phyloP scores from a whole-genome alignment of 106 monocot species.

The Gastrodia elata region DNA sequence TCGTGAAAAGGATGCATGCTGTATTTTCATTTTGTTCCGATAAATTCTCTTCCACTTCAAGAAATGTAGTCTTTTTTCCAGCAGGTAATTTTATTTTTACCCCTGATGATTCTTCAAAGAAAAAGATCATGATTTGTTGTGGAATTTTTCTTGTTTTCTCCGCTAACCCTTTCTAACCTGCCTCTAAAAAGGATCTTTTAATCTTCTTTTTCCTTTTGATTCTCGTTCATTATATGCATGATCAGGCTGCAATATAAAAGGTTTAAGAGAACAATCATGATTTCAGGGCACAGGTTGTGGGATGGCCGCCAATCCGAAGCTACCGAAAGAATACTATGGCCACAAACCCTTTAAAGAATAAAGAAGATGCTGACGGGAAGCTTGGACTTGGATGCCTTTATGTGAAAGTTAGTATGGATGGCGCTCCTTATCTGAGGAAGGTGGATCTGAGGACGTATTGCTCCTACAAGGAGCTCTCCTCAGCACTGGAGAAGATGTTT shows the following conservation, averaged over 20 bases:
- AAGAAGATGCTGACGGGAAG: constrained; percentile 33
- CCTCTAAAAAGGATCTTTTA: neutral
- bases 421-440: constrained; percentile 60
- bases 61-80: too few relatives aligned
- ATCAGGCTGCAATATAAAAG: neutral
- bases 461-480: constrained; percentile 57
- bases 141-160: neutral
- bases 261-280: neutral
- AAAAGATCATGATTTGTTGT: neutral
- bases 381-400: constrained; percentile 34
- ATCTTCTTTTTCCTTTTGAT: neutral
- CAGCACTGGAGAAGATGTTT: constrained; percentile 62
- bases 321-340: constrained; percentile 62
- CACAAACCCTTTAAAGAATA: constrained; percentile 38
- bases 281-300: constrained; percentile 56
- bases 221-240: neutral
- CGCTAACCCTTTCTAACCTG: neutral
- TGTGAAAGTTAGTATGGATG: constrained; percentile 72
- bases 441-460: constrained; percentile 42
- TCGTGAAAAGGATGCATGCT: too few relatives aligned
- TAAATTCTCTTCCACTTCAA: too few relatives aligned
- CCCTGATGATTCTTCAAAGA: neutral
- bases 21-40: too few relatives aligned
- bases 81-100: too few relatives aligned
- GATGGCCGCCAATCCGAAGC: constrained; percentile 67